A percentile compares a stretch with the other conserved stretches of the same genome.
Conservation (phyloP, 768 basidiomycete species). For the Tremella mesenterica region DNA sequence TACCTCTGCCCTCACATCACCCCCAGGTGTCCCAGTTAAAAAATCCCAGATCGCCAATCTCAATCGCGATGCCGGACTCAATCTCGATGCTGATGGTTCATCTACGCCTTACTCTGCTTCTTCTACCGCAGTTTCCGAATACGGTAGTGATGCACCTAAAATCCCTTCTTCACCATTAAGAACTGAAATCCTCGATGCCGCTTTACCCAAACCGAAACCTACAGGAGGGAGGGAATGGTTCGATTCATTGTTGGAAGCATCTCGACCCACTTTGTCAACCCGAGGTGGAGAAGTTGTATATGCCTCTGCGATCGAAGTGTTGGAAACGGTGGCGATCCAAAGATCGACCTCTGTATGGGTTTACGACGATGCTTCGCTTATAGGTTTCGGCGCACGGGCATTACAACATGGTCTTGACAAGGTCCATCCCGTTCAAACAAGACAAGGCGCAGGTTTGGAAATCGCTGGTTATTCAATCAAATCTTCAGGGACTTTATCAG, state of each 20-base stretch:
- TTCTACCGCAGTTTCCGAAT: constrained; percentile 37
- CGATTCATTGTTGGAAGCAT: constrained; percentile 21
- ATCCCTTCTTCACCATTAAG: constrained; percentile 1
- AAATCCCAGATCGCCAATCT: constrained; percentile 24
- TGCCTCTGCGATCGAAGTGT: constrained; percentile 30
- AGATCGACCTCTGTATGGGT: constrained; percentile 33
- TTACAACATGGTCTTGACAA: constrained; percentile 8
- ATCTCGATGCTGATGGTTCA: constrained; percentile 27
- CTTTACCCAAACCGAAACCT: constrained; percentile 7
- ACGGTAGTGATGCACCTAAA: constrained; percentile 10
- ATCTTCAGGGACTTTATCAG: constrained; percentile 38
- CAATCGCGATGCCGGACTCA: constrained; percentile 18
- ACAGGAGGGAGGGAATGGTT: constrained; percentile 7
- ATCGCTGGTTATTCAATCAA: constrained; percentile 53
- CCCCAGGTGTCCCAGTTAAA: constrained; percentile 20
- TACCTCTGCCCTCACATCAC: constrained; percentile 34
- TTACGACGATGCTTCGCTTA: constrained; percentile 38
- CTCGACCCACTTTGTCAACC: constrained; percentile 17
- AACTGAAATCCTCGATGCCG: constrained; percentile 17
- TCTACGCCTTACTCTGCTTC: constrained; percentile 33
- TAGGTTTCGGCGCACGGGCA: constrained; percentile 35
- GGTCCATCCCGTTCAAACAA: constrained; percentile 28
- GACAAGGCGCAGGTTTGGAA: constrained; percentile 35
- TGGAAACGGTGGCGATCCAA: constrained; percentile 34
- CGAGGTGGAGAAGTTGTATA: constrained; percentile 32